A percentile compares a stretch with the other conserved stretches of the same genome.
These are phyloP conservation scores for Fusarium heterosporum DNA, from an alignment of 2,329 filamentous ascomycete genomes.

Conservation along the genomic window DNA sequence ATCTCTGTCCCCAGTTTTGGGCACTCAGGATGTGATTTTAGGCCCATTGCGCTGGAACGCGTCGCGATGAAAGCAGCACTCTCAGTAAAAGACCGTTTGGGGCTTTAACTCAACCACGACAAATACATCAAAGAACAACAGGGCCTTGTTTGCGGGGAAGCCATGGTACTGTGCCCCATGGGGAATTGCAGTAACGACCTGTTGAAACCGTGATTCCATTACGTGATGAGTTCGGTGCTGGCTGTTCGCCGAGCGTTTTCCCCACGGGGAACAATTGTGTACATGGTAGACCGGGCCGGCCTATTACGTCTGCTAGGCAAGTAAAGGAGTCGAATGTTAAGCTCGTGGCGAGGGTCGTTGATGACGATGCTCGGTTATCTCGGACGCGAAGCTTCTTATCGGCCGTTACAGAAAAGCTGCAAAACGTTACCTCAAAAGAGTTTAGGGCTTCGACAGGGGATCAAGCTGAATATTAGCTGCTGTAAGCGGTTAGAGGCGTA, in stretches of 20 bases:
- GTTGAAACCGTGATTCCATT: constrained; percentile 29
- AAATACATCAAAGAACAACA: neutral
- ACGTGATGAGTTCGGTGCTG: constrained; percentile 30
- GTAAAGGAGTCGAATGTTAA: neutral
- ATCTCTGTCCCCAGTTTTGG: constrained; percentile 29
- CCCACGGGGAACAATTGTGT: constrained; percentile 26
- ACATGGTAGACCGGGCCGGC: constrained; percentile 26
- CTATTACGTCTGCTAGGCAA: no score
- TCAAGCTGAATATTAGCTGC: constrained; percentile 42
- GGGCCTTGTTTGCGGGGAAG: constrained; percentile 30
- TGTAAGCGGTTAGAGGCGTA: constrained; percentile 14
- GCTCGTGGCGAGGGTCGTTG: constrained; percentile 3
- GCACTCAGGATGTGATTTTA: neutral
- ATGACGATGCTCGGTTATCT: constrained; percentile 37
- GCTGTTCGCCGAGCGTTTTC: neutral
- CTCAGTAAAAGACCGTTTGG: neutral
- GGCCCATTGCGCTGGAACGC: neutral
- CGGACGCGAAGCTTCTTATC: constrained; percentile 36
- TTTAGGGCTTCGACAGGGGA: constrained; percentile 21
- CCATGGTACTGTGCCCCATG: constrained; percentile 34
- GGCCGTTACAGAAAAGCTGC: constrained; percentile 18
- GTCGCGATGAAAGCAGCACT: neutral
- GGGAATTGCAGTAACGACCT: constrained; percentile 22
- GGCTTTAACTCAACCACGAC: constrained; percentile 1
- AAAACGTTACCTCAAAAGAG: constrained; percentile 38